Evolutionary conservation across 495 filamentous ascomycete genomes (phyloP).

Genomic region (Hypoxylon cercidicola): DNA sequence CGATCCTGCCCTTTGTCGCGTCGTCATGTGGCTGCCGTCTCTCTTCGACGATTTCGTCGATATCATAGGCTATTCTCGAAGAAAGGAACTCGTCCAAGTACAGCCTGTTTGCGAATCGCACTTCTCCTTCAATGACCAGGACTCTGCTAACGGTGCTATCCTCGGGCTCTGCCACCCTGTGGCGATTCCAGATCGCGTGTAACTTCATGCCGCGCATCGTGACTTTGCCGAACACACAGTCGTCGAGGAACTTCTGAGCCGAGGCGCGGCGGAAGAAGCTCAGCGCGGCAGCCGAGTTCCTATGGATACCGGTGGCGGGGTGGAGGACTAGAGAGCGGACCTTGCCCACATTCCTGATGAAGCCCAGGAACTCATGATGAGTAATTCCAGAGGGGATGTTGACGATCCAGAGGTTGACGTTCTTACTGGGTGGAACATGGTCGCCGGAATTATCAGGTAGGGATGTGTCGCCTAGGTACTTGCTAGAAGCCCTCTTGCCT

Average conservation of each 20-base stretch:
- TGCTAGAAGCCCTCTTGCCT: too few species aligned
- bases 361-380: not conserved
- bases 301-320: not conserved
- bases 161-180: not conserved
- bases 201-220: not conserved
- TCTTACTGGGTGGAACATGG: not conserved
- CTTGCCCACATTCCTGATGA: not conserved
- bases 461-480: not conserved
- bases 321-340: not conserved
- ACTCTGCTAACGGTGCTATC: not conserved
- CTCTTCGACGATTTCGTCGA: not conserved
- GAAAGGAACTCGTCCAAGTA: not conserved
- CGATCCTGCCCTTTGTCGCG: not conserved
- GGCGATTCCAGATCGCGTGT: conserved; percentile 6
- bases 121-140: not conserved
- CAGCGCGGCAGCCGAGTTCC: not conserved
- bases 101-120: not conserved
- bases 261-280: conserved; percentile 1
- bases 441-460: not conserved
- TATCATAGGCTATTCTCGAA: not conserved
- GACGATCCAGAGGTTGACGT: not conserved
- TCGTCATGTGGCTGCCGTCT: not conserved
- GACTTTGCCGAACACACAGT: not conserved
- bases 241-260: not conserved
- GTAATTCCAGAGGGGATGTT: not conserved